Percentiles rank a stretch among this genome's conserved stretches.
These are phyloP conservation scores for Coemansia sp. DNA, from an alignment of 192 early-diverging fungal species.

Conservation along the genomic window DNA sequence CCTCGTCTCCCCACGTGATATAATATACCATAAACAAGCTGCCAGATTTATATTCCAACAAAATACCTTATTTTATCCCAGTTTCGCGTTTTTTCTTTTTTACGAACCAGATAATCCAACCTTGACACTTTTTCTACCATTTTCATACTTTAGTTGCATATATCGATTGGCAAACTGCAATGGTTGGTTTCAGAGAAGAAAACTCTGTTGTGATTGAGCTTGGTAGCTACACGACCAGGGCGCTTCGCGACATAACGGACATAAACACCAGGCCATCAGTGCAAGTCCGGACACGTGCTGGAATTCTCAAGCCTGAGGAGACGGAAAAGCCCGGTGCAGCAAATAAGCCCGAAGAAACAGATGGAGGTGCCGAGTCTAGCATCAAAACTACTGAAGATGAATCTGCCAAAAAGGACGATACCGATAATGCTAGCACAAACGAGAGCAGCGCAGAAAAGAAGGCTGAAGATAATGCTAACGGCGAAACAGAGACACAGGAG, in stretches of 20 bases:
- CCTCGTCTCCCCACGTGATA: not conserved
- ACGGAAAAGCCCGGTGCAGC: conserved; percentile 3
- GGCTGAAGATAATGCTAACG: not conserved
- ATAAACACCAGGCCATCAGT: conserved; percentile 69
- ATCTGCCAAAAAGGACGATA: not conserved
- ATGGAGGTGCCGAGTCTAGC: not conserved
- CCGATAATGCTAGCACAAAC: not conserved
- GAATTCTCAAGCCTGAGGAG: conserved; percentile 16
- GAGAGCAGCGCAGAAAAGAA: not conserved
- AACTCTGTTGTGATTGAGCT: conserved; percentile 86
- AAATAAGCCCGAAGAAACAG: not conserved
- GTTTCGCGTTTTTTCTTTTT: too few species aligned
- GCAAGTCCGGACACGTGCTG: conserved; percentile 46
- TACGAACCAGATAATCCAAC: too few species aligned
- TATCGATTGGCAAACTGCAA: too few species aligned
- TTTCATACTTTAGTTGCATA: too few species aligned
- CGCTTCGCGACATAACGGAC: conserved; percentile 71
- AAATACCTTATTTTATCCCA: too few species aligned
- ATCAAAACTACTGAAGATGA: not conserved
- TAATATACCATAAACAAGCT: conserved; percentile 6
- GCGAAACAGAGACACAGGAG: conserved; percentile 8
- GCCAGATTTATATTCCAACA: not conserved
- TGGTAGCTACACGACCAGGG: conserved; percentile 75
- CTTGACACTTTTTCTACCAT: too few species aligned
- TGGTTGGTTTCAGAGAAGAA: conserved; percentile 59